Percentiles rank a stretch among this genome's conserved stretches.
These are phyloP conservation scores for Yamadazyma buinensis DNA, from an alignment of 1,139 yeast genomes.

Conservation along the genomic window DNA sequence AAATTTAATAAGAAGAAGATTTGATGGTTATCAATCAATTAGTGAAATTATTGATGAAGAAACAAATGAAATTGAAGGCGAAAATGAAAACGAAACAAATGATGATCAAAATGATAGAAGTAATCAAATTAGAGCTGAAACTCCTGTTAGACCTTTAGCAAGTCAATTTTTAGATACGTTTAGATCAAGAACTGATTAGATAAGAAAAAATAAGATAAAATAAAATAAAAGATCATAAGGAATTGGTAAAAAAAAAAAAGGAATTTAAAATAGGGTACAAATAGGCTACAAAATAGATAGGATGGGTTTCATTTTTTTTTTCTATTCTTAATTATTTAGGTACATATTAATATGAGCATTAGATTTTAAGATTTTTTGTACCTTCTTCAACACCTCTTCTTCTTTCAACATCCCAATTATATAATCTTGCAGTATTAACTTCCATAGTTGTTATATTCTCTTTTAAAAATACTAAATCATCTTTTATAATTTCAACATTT, in stretches of 20 bases:
- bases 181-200: conserved; percentile 19
- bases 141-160: conserved; percentile 58
- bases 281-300: no score
- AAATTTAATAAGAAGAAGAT: conserved; percentile 7
- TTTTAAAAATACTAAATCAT: conserved; percentile 83
- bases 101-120: conserved; percentile 24
- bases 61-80: conserved; percentile 18
- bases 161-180: conserved; percentile 58
- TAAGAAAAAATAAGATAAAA: no score
- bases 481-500: conserved; percentile 60
- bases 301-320: no score
- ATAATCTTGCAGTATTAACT: conserved; percentile 91
- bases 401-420: conserved; percentile 94
- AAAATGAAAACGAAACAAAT: conserved; percentile 15
- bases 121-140: conserved; percentile 42
- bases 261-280: no score
- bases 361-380: conserved; percentile 23
- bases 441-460: conserved; percentile 97
- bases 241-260: no score
- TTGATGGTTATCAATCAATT: conserved; percentile 13
- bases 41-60: conserved; percentile 11
- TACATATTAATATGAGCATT: no score
- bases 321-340: no score
- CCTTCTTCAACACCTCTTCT: conserved; percentile 49
- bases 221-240: no score